These are phyloP conservation scores for Rhododendron vialii DNA, from an alignment of 148 eudicot species.

Conservation along the genomic window DNA sequence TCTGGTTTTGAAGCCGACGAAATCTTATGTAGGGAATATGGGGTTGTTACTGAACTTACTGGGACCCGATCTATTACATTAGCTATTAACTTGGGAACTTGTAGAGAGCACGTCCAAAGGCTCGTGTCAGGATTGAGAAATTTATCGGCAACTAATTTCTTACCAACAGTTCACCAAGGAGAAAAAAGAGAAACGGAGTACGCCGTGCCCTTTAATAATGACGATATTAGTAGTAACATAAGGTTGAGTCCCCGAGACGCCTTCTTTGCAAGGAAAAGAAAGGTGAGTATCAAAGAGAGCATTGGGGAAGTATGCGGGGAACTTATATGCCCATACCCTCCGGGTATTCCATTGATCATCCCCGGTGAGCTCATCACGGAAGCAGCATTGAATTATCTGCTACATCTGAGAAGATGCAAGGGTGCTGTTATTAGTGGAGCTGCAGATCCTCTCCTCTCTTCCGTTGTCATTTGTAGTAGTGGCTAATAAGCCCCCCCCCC, in stretches of 20 bases:
- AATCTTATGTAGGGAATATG: conserved; percentile 40
- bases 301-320: conserved; percentile 73
- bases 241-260: conserved; percentile 69
- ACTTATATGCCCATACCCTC: conserved; percentile 81
- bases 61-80: conserved; percentile 55
- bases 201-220: neutral
- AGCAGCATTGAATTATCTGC: conserved; percentile 29
- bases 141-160: conserved; percentile 29
- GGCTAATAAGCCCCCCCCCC: neutral
- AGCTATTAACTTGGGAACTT: conserved; percentile 58
- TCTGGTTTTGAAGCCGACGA: conserved; percentile 68
- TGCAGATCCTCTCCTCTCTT: conserved; percentile 46
- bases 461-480: conserved; percentile 45
- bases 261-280: conserved; percentile 55
- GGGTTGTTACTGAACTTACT: conserved; percentile 53
- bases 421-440: conserved; percentile 61
- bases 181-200: neutral
- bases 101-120: conserved; percentile 49
- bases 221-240: conserved; percentile 31
- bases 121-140: conserved; percentile 54
- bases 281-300: conserved; percentile 39
- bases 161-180: neutral
- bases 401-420: conserved; percentile 25
- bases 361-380: conserved; percentile 64
- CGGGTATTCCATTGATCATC: conserved; percentile 62